A percentile compares a stretch with the other conserved stretches of the same genome.
Evolutionary conservation across 306 rosid species (phyloP).

Genomic region (Acmispon strigosus): DNA sequence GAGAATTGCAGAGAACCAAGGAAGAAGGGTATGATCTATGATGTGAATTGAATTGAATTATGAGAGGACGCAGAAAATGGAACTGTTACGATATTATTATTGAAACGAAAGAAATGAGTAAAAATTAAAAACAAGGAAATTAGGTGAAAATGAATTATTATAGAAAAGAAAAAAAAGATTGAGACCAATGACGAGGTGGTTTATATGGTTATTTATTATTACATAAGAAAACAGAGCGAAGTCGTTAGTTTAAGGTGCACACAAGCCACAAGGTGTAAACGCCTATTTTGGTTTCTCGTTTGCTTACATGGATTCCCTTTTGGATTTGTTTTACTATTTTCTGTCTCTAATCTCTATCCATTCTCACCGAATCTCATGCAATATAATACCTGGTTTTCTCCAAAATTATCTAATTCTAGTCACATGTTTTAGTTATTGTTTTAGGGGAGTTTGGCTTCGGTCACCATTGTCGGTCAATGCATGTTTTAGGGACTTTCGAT

Average conservation of each 20-base stretch:
- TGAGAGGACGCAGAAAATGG: constrained; percentile 27
- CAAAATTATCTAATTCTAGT: too few species aligned
- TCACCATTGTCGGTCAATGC: too few species aligned
- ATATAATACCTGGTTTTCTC: not conserved
- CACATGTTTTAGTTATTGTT: too few species aligned
- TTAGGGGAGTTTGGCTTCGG: too few species aligned
- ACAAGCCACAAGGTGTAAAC: constrained; percentile 46
- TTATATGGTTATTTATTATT: not conserved
- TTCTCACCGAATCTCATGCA: not conserved
- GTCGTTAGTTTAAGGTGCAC: constrained; percentile 56
- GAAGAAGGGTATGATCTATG: too few species aligned
- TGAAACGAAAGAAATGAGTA: constrained; percentile 11
- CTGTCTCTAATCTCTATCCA: not conserved
- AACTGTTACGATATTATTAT: constrained; percentile 15
- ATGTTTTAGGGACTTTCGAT: too few species aligned
- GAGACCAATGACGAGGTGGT: not conserved
- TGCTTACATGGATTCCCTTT: not conserved
- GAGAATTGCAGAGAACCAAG: constrained; percentile 33
- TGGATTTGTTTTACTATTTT: not conserved
- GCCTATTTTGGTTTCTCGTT: constrained; percentile 33
- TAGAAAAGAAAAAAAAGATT: not conserved
- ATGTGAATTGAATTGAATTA: constrained; percentile 37
- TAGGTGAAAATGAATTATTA: not conserved
- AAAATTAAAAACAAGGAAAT: not conserved
- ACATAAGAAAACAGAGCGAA: constrained; percentile 10